These are phyloP conservation scores for Buxus sempervirens DNA, from an alignment of 164 flowering plant genomes.

Conservation along the genomic window DNA sequence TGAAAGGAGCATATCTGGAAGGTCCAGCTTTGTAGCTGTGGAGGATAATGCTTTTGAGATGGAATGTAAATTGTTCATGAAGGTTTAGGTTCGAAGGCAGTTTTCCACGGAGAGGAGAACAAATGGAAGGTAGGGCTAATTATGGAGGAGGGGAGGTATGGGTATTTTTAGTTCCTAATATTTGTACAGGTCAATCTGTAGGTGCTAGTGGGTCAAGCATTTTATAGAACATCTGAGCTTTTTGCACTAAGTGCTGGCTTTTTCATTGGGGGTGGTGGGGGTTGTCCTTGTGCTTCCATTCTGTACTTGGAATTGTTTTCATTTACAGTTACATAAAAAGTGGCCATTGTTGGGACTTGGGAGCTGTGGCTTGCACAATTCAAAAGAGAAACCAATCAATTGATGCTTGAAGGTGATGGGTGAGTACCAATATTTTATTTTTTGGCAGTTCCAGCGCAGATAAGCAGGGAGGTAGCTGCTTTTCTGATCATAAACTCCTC, in stretches of 20 bases:
- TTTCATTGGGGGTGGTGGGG: neutral
- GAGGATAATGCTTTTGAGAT: slow-evolving; percentile 21
- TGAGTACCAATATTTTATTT: too few relatives aligned
- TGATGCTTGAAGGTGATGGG: too few relatives aligned
- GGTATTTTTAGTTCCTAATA: neutral
- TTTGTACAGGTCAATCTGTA: neutral
- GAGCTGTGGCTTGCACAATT: neutral
- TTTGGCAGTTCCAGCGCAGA: too few relatives aligned
- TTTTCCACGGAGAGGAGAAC: slow-evolving; percentile 21
- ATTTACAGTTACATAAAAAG: too few relatives aligned
- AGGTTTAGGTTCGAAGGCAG: slow-evolving; percentile 15
- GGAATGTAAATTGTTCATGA: slow-evolving; percentile 26
- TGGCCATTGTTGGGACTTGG: neutral
- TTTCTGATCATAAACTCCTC: too few relatives aligned
- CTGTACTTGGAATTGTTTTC: neutral
- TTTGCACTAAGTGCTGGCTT: neutral
- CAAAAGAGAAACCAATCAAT: neutral
- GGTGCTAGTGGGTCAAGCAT: neutral
- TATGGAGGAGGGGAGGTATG: neutral
- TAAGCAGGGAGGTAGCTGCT: too few relatives aligned
- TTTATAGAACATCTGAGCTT: neutral
- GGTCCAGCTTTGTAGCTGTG: slow-evolving; percentile 47
- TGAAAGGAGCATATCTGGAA: slow-evolving; percentile 28
- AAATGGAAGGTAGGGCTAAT: neutral
- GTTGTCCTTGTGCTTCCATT: neutral